Base-by-base conservation (phyloP, 1,284 basidiomycete genomes). In the Malassezia nana region DNA sequence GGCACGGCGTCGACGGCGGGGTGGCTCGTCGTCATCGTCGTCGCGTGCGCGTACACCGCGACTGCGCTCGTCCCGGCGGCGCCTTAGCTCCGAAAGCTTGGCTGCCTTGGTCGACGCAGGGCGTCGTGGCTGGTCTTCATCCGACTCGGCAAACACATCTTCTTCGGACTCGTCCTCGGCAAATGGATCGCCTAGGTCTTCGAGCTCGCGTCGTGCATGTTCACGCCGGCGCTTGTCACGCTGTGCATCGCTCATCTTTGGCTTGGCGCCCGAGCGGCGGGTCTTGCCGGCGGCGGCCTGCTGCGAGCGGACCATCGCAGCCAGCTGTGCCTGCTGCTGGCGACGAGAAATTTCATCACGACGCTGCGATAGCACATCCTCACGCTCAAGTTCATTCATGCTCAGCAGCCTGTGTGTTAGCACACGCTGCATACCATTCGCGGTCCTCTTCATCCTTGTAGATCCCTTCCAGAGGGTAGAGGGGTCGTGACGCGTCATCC, bases 381-480 rank as follows among this genome's bases (percentile, higher is more conserved):
- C 90, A 42, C 91, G 82, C 58, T 91, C 85, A 59, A 94, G 79
- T 75, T 95, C 90, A 33, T 85, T 82, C 80, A 92, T 80, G 26
- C 78, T 74, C 66, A 88, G 77, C 35, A 95, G 78, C 48, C 89
- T 92, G 69, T 15, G 8, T 24, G 46, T 43, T 24, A 15, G 22
- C 26, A 18, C 44, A 35, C 46, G 46, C 53, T 46, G 69, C 84
- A 77, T 75, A 89, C 87, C 79, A 76, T 62, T 85, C 81, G 67
- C 85, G 82, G 74, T 95, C 91, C 4, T 78, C 80, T 64, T 88
- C 86, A 66, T 89, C 82, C 54, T 82, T 81, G 73, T 87, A 95
- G 75, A 89, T 88, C 42, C 87, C 88, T 65, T 94, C 90, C 18
- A 92, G 77, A 0, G 89, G 90, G 72, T 89, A 95, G 4, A 50